These are phyloP conservation scores for Leptomonas seymouri DNA, from an alignment of 208 protist species.

Conservation along the genomic window DNA sequence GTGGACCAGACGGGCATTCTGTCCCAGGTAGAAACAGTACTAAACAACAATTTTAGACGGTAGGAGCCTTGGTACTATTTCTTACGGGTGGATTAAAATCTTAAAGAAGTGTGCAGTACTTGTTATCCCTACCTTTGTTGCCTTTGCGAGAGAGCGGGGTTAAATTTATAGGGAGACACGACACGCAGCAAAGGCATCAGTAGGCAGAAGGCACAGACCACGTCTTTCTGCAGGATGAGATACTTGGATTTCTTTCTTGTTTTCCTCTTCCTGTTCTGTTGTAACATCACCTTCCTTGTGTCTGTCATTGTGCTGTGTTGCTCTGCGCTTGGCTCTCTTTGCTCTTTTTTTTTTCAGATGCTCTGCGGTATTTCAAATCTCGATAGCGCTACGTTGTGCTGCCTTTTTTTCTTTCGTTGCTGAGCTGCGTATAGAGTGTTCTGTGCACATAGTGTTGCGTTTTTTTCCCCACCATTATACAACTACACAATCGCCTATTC, in stretches of 20 bases:
- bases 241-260: neutral
- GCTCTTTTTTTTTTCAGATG: neutral
- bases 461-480: constrained; percentile 3
- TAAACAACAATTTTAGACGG: constrained; percentile 79
- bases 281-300: neutral
- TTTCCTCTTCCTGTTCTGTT: constrained; percentile 3
- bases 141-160: too few relatives aligned
- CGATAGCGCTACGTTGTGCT: neutral
- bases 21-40: constrained; percentile 70
- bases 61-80: constrained; percentile 35
- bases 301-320: too few relatives aligned
- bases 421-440: neutral
- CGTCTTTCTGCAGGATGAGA: too few relatives aligned
- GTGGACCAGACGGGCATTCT: constrained; percentile 84
- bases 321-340: neutral
- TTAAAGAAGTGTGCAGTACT: too few relatives aligned
- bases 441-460: too few relatives aligned
- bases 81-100: too few relatives aligned
- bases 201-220: too few relatives aligned
- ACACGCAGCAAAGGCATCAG: too few relatives aligned
- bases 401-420: neutral
- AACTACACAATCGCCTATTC: neutral
- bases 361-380: neutral
- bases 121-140: too few relatives aligned
- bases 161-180: too few relatives aligned